Evolutionary conservation across 1,139 yeast species (phyloP).

Genomic region (Meyerozyma athensensis): DNA sequence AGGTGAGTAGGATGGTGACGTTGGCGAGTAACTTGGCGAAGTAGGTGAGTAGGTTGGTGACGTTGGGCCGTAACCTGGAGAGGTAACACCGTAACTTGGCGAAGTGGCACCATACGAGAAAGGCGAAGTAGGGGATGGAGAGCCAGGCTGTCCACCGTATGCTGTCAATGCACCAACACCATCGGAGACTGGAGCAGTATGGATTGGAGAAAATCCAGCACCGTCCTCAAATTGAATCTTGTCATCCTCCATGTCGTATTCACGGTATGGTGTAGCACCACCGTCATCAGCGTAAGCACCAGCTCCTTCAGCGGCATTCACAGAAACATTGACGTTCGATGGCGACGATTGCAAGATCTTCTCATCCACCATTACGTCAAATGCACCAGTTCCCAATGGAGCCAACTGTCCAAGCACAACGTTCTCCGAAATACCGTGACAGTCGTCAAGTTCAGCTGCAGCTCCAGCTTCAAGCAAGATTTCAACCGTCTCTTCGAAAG

Average conservation of each 20-base stretch:
- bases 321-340: constrained; percentile 36
- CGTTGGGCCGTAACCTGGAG: constrained; percentile 47
- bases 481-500: constrained; percentile 98
- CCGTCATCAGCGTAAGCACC: constrained; percentile 56
- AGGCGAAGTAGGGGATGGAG: constrained; percentile 54
- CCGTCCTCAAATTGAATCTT: constrained; percentile 74
- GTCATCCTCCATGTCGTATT: constrained; percentile 72
- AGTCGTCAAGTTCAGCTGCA: constrained; percentile 94
- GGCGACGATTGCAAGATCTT: constrained; percentile 71
- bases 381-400: constrained; percentile 97
- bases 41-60: constrained; percentile 51
- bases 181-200: constrained; percentile 78
- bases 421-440: constrained; percentile 97
- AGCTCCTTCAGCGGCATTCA: constrained; percentile 32
- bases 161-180: constrained; percentile 91
- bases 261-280: constrained; percentile 91
- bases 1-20: constrained; percentile 71
- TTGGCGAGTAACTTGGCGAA: constrained; percentile 55
- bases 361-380: constrained; percentile 94
- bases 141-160: constrained; percentile 68
- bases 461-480: constrained; percentile 97
- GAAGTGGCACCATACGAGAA: constrained; percentile 38
- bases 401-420: constrained; percentile 98
- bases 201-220: constrained; percentile 91
- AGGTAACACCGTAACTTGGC: constrained; percentile 45